Evolutionary conservation across 208 protist genomes (phyloP).

Genomic region (Naegleria lovaniensis): DNA sequence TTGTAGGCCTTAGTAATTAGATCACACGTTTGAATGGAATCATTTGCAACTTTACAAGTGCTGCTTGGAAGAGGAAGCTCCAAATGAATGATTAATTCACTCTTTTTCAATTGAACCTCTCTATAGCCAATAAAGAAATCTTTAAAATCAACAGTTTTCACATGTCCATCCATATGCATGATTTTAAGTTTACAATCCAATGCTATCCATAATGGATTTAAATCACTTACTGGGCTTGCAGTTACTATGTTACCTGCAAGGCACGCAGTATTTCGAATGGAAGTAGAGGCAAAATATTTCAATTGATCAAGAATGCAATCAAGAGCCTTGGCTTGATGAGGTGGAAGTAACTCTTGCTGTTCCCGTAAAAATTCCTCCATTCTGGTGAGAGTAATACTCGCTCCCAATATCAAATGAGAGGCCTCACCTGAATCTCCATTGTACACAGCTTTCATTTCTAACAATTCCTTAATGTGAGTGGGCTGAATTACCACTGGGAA

Average conservation of each 20-base stretch:
- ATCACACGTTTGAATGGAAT: too few relatives aligned
- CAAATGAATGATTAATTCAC: constrained; percentile 47
- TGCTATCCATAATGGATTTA: constrained; percentile 54
- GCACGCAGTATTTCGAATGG: constrained; percentile 66
- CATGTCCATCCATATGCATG: neutral
- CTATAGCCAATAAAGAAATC: constrained; percentile 57
- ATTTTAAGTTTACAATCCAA: neutral
- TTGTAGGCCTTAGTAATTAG: constrained; percentile 54
- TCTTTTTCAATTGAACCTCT: constrained; percentile 41
- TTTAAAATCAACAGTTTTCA: constrained; percentile 33
- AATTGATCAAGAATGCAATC: constrained; percentile 42
- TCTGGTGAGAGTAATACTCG: neutral
- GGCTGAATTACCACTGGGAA: constrained; percentile 29
- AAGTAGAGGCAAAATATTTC: constrained; percentile 52
- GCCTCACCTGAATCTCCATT: neutral
- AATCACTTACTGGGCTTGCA: constrained; percentile 66
- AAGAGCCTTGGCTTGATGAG: constrained; percentile 16
- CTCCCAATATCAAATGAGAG: neutral
- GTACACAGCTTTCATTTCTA: neutral
- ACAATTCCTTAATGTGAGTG: constrained; percentile 15
- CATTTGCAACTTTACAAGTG: constrained; percentile 39
- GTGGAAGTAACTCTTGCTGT: neutral
- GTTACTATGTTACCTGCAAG: constrained; percentile 72
- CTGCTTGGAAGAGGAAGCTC: neutral
- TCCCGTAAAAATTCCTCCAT: neutral